Base-by-base conservation (phyloP, 495 filamentous ascomycete genomes). In the Neurospora discreta region DNA sequence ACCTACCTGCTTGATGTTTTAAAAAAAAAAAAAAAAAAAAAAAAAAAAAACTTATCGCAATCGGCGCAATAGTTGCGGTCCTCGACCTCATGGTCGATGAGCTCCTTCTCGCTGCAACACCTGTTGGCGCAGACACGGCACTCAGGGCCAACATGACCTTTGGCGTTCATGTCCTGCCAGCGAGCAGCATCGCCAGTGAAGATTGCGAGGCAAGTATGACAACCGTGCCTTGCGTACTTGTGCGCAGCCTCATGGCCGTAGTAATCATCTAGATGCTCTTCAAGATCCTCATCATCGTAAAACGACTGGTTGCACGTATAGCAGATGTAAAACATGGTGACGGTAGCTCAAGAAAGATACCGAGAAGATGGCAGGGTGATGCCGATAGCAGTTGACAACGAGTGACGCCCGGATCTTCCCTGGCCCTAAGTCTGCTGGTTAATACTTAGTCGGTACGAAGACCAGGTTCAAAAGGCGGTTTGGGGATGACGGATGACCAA, bases 1-100 rank as follows among this genome's bases (percentile, higher is more conserved):
- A 46, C 42, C 5, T 20, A 78, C 79, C 78, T 74, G 74, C 67
- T 73, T 75, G 36, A 82, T n/a, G n/a, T n/a, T n/a, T n/a, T n/a
- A n/a, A n/a, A n/a, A n/a, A n/a, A n/a, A n/a, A n/a, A n/a, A n/a
- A n/a, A n/a, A n/a, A n/a, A n/a, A n/a, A n/a, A n/a, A n/a, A n/a
- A n/a, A n/a, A n/a, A n/a, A n/a, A n/a, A n/a, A 0, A 0, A 3
- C 2, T 76, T 74, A 2, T 78, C 68, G 52, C 81, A 82, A 5
- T 77, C 73, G 11, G 15, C 3, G 69, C 80, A 82, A 68, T 76
- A 77, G 52, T 52, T 23, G 67, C 82, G 81, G 0, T 70, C 26
- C 0, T 75, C 33, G 13, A 70, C 68, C 71, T 81, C 74, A 52
- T 81, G 81, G 0, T 69, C 15, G 10, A 40, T 36, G 10, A 44